These are phyloP conservation scores for Calonectria pteridis DNA, from an alignment of 2,329 filamentous ascomycete species.

Conservation along the genomic window DNA sequence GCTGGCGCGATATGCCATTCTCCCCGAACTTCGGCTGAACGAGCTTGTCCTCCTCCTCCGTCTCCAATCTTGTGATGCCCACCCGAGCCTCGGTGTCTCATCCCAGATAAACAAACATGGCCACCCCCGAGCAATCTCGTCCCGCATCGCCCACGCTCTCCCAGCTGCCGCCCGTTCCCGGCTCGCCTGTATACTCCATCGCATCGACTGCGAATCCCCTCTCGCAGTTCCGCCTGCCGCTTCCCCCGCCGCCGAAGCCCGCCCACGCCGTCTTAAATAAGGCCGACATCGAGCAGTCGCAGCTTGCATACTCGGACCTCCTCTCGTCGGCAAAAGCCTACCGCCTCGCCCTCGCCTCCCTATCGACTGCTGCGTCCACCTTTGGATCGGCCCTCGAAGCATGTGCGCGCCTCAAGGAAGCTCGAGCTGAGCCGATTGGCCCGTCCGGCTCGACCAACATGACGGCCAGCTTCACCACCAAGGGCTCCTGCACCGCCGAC, in stretches of 20 bases:
- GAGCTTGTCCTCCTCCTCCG: conserved; percentile 14
- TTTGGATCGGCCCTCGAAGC: conserved; percentile 75
- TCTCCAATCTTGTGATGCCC: conserved; percentile 29
- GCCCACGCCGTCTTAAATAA: conserved; percentile 71
- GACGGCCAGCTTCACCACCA: conserved; percentile 61
- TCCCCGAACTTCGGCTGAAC: conserved; percentile 10
- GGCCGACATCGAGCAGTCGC: conserved; percentile 72
- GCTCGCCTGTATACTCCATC: conserved; percentile 73
- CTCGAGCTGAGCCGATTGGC: conserved; percentile 69
- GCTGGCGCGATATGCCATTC: conserved; percentile 29
- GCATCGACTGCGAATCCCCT: conserved; percentile 72
- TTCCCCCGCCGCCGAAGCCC: conserved; percentile 71
- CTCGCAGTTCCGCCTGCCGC: conserved; percentile 69
- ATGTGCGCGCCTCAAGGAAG: conserved; percentile 77
- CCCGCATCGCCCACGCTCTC: conserved; percentile 65
- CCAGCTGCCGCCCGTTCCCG: conserved; percentile 70
- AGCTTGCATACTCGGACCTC: conserved; percentile 72
- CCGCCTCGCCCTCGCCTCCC: conserved; percentile 69
- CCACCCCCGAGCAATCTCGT: conserved; percentile 49
- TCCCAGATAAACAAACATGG: conserved; percentile 47
- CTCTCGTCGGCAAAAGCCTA: conserved; percentile 73
- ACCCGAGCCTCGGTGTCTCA: conserved; percentile 23
- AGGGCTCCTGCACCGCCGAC: conserved; percentile 71
- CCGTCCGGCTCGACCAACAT: conserved; percentile 53
- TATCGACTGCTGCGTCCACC: conserved; percentile 71